phyloP scores from a whole-genome alignment of 768 basidiomycete species.

The Gymnopilus dilepis region DNA sequence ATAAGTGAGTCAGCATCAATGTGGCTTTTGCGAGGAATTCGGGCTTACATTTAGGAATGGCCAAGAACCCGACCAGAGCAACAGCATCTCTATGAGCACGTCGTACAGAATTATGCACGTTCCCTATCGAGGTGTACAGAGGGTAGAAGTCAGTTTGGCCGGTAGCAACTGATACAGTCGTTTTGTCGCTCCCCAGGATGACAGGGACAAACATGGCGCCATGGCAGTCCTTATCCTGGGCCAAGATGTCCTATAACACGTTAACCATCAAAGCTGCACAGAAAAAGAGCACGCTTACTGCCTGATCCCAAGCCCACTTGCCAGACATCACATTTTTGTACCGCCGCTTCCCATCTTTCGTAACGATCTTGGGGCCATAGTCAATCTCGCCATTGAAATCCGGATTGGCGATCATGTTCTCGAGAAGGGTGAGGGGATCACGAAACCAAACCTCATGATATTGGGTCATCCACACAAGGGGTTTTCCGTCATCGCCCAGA shows the following conservation, averaged over 20 bases:
- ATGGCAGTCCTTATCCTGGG: conserved; percentile 15
- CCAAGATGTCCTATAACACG: conserved; percentile 11
- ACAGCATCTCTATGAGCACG: conserved; percentile 17
- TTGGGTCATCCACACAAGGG: not conserved
- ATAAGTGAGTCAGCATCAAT: not conserved
- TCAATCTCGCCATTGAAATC: conserved; percentile 34
- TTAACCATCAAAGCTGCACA: not conserved
- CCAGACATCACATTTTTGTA: conserved; percentile 39
- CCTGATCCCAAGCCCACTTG: conserved; percentile 37
- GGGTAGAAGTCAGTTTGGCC: conserved; percentile 17
- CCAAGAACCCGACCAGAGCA: conserved; percentile 12
- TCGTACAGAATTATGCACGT: conserved; percentile 15
- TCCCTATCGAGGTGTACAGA: conserved; percentile 14
- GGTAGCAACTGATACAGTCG: conserved; percentile 21
- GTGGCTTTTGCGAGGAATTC: not conserved
- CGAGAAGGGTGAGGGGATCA: conserved; percentile 23
- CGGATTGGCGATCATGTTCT: conserved; percentile 27
- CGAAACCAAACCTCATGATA: conserved; percentile 31
- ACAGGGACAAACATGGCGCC: conserved; percentile 23
- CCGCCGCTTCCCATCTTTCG: conserved; percentile 15
- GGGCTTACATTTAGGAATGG: conserved; percentile 20
- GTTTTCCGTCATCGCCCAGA: conserved; percentile 20
- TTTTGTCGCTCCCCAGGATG: conserved; percentile 27
- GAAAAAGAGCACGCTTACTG: conserved; percentile 19
- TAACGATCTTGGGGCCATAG: conserved; percentile 24